A percentile compares a stretch with the other conserved stretches of the same genome.
Evolutionary conservation across 73 alveolate species (phyloP).

Genomic region (Paramecium pentaurelia): DNA sequence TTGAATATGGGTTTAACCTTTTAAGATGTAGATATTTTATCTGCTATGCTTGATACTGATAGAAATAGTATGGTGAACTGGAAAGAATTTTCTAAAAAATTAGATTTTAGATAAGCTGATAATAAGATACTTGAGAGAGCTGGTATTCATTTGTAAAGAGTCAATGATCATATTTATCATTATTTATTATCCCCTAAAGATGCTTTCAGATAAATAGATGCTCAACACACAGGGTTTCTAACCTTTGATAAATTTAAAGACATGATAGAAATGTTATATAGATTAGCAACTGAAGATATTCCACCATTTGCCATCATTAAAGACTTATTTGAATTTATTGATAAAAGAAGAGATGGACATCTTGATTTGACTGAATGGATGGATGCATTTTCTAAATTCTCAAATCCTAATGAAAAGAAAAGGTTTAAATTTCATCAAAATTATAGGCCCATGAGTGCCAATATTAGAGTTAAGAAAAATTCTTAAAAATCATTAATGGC

Average conservation of each 20-base stretch:
- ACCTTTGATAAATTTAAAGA: slow-evolving; percentile 70
- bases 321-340: slow-evolving; percentile 89
- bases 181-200: slow-evolving; percentile 86
- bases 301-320: slow-evolving; percentile 91
- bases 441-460: slow-evolving; percentile 20
- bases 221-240: slow-evolving; percentile 66
- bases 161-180: slow-evolving; percentile 75
- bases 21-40: slow-evolving; percentile 77
- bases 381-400: slow-evolving; percentile 73
- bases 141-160: slow-evolving; percentile 68
- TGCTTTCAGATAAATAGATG: slow-evolving; percentile 81
- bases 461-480: neutral
- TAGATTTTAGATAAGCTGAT: slow-evolving; percentile 74
- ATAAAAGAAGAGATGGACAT: slow-evolving; percentile 95
- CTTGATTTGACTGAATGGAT: slow-evolving; percentile 92
- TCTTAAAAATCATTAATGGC: neutral
- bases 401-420: slow-evolving; percentile 42
- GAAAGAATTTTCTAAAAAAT: slow-evolving; percentile 73
- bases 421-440: slow-evolving; percentile 57
- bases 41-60: slow-evolving; percentile 71
- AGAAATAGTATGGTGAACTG: slow-evolving; percentile 75
- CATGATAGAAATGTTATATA: slow-evolving; percentile 69
- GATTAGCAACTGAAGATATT: slow-evolving; percentile 73
- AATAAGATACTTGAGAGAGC: slow-evolving; percentile 67
- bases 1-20: slow-evolving; percentile 76